phyloP scores from a whole-genome alignment of 192 early-diverging fungal genomes.

The Coemansia sp. region DNA sequence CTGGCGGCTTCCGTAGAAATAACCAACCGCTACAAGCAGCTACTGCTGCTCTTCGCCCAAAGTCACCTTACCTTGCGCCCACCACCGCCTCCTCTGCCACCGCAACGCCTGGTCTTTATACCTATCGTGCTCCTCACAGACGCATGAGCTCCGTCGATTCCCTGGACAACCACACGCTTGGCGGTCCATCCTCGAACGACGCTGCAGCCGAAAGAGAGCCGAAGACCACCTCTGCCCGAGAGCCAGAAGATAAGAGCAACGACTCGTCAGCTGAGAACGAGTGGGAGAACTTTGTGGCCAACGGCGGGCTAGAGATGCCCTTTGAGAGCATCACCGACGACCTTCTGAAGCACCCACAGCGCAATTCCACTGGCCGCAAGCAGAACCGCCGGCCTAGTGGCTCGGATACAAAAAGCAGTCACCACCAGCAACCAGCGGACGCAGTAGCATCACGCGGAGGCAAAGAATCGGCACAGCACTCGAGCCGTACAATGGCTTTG shows the following conservation, averaged over 20 bases:
- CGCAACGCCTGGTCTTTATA: constrained; percentile 3
- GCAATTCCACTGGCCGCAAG: neutral
- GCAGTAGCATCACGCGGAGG: neutral
- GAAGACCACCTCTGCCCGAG: neutral
- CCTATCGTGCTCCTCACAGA: constrained; percentile 45
- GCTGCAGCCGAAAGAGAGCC: neutral
- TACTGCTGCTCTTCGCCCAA: neutral
- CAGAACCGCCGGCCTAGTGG: neutral
- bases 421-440: constrained; percentile 1
- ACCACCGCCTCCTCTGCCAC: neutral
- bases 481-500: constrained; percentile 10
- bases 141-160: constrained; percentile 38
- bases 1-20: constrained; percentile 2
- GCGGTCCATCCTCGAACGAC: constrained; percentile 7
- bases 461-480: neutral
- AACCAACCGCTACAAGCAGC: constrained; percentile 4
- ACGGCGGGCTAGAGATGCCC: constrained; percentile 50
- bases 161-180: neutral
- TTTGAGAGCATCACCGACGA: constrained; percentile 51
- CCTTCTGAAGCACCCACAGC: constrained; percentile 30
- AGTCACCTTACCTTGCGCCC: constrained; percentile 21
- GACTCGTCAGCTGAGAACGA: constrained; percentile 32
- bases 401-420: neutral
- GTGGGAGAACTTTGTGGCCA: constrained; percentile 57
- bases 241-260: constrained; percentile 17